phyloP scores from a whole-genome alignment of 2,329 filamentous ascomycete genomes.

The Fusarium citri region DNA sequence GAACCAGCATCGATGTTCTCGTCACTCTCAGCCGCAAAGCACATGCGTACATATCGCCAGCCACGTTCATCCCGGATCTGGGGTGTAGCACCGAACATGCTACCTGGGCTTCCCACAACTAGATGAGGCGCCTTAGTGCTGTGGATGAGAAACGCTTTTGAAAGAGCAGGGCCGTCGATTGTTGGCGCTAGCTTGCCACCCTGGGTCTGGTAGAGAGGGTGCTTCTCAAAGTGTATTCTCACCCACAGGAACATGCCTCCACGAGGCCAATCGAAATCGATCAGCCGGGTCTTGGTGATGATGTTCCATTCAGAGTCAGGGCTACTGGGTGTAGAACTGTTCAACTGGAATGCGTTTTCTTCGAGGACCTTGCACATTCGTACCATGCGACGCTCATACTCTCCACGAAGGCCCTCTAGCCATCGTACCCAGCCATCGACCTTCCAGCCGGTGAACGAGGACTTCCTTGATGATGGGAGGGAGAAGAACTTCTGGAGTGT shows the following conservation, averaged over 20 bases:
- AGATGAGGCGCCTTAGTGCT: constrained; percentile 76
- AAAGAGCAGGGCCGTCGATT: constrained; percentile 67
- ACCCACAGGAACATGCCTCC: constrained; percentile 96
- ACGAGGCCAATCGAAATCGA: constrained; percentile 81
- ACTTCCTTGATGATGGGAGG: constrained; percentile 62
- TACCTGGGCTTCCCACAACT: constrained; percentile 77
- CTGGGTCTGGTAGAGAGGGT: constrained; percentile 71
- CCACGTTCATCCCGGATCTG: constrained; percentile 68
- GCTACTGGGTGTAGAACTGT: constrained; percentile 65
- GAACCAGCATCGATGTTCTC: constrained; percentile 73
- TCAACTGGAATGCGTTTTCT: constrained; percentile 72
- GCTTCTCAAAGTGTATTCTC: constrained; percentile 74
- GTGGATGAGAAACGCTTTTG: constrained; percentile 76
- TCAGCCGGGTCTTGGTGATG: constrained; percentile 78
- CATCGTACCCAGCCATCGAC: constrained; percentile 90
- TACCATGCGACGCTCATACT: constrained; percentile 87
- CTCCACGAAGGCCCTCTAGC: constrained; percentile 84
- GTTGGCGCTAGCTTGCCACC: constrained; percentile 50
- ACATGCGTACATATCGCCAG: constrained; percentile 81
- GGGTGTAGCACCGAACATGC: constrained; percentile 77
- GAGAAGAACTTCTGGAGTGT: constrained; percentile 56
- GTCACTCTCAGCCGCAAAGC: constrained; percentile 86
- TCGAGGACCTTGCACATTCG: constrained; percentile 81
- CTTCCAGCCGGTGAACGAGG: constrained; percentile 73
- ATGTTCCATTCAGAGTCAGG: constrained; percentile 76